Evolutionary conservation across 306 rosid genomes (phyloP), one percentile per base, ranked within the genome.

Genomic region (Alnus glutinosa): DNA sequence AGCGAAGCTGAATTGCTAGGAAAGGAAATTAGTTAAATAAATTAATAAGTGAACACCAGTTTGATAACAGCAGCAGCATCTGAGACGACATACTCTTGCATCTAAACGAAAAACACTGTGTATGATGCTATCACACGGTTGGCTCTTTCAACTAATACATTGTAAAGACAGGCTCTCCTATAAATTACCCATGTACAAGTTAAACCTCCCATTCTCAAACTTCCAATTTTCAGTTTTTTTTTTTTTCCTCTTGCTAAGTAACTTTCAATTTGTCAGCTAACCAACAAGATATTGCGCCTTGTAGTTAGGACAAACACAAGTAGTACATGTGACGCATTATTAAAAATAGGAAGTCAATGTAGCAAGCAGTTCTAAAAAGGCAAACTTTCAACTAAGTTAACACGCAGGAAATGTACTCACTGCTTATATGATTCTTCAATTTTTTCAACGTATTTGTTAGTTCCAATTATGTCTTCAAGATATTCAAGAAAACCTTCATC

Each of bases 401-500:
- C 76, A 78, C 11, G 83, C 4, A 78, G 79, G 76, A 46, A 79
- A 83, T 82, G 71, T 55, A 74, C 98, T 93, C 82, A 95, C 99
- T 87, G 90, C 83, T 93, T 95, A 75, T 42, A 74, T 3, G 99
- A 87, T 61, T 88, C 97, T 3, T 91, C 97, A 74, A 93, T 93
- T 83, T 75, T 90, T 82, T 93, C 97, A 30, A 95, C 98, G 46
- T 95, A 95, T 91, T 90, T 95, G 86, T 89, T 75, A 58, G 99
- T 95, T 64, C 98, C 99, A 14, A 95, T 93, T 77, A 95, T 95
- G 77, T 95, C 99, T 85, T 95, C 99, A 2, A 95, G 89, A 89
- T 95, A 95, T 83, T 95, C 99, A 78, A 95, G 94, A 84, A 95
- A 95, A 48, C 99, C 98, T 81, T 93, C 99, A 84, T 95, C 99